Evolutionary conservation across 129 eudicot species (phyloP), one percentile per base, ranked within the genome.

Genomic region (Smallanthus sonchifolius): DNA sequence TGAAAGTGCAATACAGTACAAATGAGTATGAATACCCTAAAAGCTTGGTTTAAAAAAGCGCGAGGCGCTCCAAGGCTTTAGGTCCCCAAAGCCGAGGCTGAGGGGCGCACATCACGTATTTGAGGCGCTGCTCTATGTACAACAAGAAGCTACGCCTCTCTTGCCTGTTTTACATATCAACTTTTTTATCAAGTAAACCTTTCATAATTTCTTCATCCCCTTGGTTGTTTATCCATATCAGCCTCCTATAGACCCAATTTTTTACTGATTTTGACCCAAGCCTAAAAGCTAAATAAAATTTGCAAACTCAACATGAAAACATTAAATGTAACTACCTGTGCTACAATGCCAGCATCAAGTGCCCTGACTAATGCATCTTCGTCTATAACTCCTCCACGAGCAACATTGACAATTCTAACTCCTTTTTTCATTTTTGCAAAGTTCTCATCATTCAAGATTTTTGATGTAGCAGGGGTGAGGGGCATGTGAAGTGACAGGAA

Each of bases 401-500:
- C 98, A 83, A 92, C 98, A 44, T 92, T 93, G 1, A 93, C 86
- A 11, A 93, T 90, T 70, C 96, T 64, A 24, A 93, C 95, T 36
- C 98, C 98, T 70, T 93, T 93, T 79, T 93, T 93, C 98, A 93
- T 93, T 84, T 90, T 93, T 65, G 90, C 89, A 79, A 93, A 93
- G 66, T 84, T 93, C 67, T 93, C 96, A 73, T 93, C 96, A 13
- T 93, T 93, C 30, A 93, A 82, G 56, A 93, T 75, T 79, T 93
- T 90, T 5, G 72, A 19, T 63, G 98, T 93, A 30, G 92, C 74
- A 56, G 98, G 89, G 11, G 98, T 93, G 6, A 93, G 95, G 7
- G 98, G 98, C 98, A 93, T 93, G 88, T 93, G 98, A 64, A 93
- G 98, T 37, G 98, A 93, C 69, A 93, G 65, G 81, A 93, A 93